phyloP scores from a whole-genome alignment of 2,329 filamentous ascomycete species.

The Sporothrix variecibatus region DNA sequence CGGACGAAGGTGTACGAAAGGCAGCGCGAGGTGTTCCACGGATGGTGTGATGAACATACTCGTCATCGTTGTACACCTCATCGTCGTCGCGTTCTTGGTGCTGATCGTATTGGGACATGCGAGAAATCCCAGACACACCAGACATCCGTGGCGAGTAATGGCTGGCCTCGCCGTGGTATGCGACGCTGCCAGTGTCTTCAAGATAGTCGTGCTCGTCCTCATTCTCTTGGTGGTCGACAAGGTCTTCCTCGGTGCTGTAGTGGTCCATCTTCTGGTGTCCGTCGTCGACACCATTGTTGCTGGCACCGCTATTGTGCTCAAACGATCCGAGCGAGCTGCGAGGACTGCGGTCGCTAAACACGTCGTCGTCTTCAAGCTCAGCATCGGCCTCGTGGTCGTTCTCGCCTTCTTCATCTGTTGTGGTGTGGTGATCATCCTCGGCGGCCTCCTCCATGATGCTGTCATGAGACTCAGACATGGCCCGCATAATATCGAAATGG shows the following conservation, averaged over 20 bases:
- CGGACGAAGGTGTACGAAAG: conserved; percentile 69
- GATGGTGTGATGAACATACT: conserved; percentile 53
- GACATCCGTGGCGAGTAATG: conserved; percentile 44
- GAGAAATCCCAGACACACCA: conserved; percentile 53
- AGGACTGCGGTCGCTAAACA: conserved; percentile 60
- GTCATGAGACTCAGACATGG: conserved; percentile 12
- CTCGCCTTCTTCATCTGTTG: conserved; percentile 39
- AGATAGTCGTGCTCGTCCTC: conserved; percentile 21
- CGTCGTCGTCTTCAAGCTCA: conserved; percentile 59
- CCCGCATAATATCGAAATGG: conserved; percentile 11
- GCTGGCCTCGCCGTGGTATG: conserved; percentile 2
- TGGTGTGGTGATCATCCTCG: background rate
- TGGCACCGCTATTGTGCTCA: conserved; percentile 33
- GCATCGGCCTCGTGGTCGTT: conserved; percentile 50
- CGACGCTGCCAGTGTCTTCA: conserved; percentile 34
- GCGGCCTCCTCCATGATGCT: background rate
- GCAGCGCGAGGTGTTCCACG: conserved; percentile 62
- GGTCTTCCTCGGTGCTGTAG: conserved; percentile 19
- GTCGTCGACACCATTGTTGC: conserved; percentile 26
- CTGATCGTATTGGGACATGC: conserved; percentile 55
- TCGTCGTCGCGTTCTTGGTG: conserved; percentile 45
- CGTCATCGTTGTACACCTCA: conserved; percentile 39
- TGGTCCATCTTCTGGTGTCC: conserved; percentile 23
- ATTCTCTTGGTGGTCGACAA: conserved; percentile 19
- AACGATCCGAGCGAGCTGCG: conserved; percentile 60